Base-by-base conservation (phyloP, 345 rosid species). In the Ceriops zippeliana region DNA sequence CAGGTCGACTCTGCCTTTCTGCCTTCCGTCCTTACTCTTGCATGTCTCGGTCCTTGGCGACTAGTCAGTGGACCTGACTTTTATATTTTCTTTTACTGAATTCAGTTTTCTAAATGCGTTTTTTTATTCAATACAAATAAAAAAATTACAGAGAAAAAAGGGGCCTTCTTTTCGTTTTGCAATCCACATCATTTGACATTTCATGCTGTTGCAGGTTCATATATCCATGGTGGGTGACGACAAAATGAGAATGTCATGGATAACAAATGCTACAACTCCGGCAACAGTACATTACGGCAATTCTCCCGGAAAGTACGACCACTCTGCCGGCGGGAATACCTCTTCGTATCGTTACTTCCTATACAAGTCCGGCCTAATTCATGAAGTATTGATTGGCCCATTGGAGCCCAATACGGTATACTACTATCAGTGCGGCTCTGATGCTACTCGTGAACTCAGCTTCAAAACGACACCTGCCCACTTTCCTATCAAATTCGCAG, bases 221-320 rank as follows among this genome's bases (percentile, higher is more conserved):
- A 72, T 85, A 54, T 90, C 96, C 52, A 11, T 84, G 38, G 91
- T 82, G n/a, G 93, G 97, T 10, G 46, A 58, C 30, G 82, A 86
- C 58, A 80, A 80, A 70, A 87, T 90, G 89, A 83, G 96, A 74
- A 75, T 90, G 66, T 78, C 91, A 68, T 93, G 96, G 96, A 86
- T 87, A 30, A 89, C 91, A 0, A 2, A 63, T 10, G 63, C 22
- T 22, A 16, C 66, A 28, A 37, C 80, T 28, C 80, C 78, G 28
- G 73, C 91, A 26, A 79, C 49, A 0, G 88, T 89, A 27, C 78
- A 79, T 0, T 92, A 86, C n/a, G 95, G 93, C 24, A 78, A 86
- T 47, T 75, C 86, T 61, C 71, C 89, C 0, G 83, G 83, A 13
- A 28, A 13, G 0, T 84, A 83, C 70, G 52, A 24, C 2, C 5